Conservation (phyloP, 2,329 filamentous ascomycete species). For the Talaromyces pinophilus region DNA sequence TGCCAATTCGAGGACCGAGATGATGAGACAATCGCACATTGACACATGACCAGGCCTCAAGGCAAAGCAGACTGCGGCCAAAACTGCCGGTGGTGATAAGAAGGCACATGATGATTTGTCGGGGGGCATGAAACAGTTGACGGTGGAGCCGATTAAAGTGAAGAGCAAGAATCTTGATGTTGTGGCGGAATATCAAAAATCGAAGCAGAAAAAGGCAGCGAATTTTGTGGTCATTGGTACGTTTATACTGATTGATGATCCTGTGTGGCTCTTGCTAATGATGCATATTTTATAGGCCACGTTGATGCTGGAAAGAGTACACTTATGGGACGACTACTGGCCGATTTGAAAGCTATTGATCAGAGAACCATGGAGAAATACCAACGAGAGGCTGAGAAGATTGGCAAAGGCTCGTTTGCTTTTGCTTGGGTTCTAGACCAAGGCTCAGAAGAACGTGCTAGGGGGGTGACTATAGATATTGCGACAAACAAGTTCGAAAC, state of each 20-base stretch:
- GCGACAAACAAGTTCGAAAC: slow-evolving; percentile 95
- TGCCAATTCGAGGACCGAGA: slow-evolving; percentile 50
- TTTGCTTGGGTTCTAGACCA: slow-evolving; percentile 97
- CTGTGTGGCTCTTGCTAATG: slow-evolving; percentile 25
- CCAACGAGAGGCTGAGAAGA: slow-evolving; percentile 80
- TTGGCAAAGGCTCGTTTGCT: slow-evolving; percentile 94
- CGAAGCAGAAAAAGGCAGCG: slow-evolving; percentile 73
- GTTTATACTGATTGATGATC: slow-evolving; percentile 31
- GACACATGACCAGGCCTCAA: slow-evolving; percentile 48
- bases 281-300: slow-evolving; percentile 63
- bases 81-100: slow-evolving; percentile 45
- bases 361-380: slow-evolving; percentile 87
- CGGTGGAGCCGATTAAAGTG: slow-evolving; percentile 53
- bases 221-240: slow-evolving; percentile 92
- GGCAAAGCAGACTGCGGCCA: slow-evolving; percentile 44
- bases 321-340: slow-evolving; percentile 89
- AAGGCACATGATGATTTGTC: slow-evolving; percentile 48
- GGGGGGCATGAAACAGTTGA: slow-evolving; percentile 51
- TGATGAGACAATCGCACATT: slow-evolving; percentile 42
- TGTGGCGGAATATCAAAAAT: slow-evolving; percentile 73
- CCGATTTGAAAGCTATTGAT: slow-evolving; percentile 85
- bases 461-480: slow-evolving; percentile 95
- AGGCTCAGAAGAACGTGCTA: slow-evolving; percentile 79
- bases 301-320: slow-evolving; percentile 98
- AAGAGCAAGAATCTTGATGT: slow-evolving; percentile 83